phyloP scores from a whole-genome alignment of 768 basidiomycete species.

The Favolaschia claudopus region DNA sequence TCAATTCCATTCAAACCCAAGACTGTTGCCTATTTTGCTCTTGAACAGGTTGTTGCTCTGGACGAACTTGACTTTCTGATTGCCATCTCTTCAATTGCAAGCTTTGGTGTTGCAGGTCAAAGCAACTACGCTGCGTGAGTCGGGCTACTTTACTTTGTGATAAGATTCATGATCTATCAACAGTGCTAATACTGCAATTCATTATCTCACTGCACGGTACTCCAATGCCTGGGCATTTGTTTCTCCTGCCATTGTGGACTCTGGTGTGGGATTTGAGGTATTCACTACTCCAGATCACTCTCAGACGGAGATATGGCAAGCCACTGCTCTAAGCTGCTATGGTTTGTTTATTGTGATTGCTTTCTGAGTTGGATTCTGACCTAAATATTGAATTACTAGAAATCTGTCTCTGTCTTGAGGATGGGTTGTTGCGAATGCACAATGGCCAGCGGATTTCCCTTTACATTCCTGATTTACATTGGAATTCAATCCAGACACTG shows the following conservation, averaged over 20 bases:
- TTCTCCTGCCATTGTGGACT: conserved; percentile 39
- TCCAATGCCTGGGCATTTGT: conserved; percentile 44
- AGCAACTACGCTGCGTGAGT: conserved; percentile 46
- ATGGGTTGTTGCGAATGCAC: no score
- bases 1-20: conserved; percentile 37
- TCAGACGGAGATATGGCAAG: not conserved
- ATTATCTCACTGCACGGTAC: conserved; percentile 30
- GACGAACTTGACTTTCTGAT: conserved; percentile 43
- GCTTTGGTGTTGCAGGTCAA: conserved; percentile 46
- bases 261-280: conserved; percentile 12
- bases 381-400: conserved; percentile 21
- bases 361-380: conserved; percentile 10
- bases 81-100: conserved; percentile 40
- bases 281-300: not conserved
- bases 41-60: conserved; percentile 37
- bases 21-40: conserved; percentile 32
- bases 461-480: no score
- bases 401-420: conserved; percentile 39
- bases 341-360: conserved; percentile 13
- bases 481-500: no score
- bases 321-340: not conserved
- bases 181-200: conserved; percentile 44
- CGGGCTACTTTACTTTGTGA: not conserved
- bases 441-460: no score
- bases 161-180: not conserved